Base-by-base conservation (phyloP, 352 stramenopile genomes). In the Elongisporangium undulatum region DNA sequence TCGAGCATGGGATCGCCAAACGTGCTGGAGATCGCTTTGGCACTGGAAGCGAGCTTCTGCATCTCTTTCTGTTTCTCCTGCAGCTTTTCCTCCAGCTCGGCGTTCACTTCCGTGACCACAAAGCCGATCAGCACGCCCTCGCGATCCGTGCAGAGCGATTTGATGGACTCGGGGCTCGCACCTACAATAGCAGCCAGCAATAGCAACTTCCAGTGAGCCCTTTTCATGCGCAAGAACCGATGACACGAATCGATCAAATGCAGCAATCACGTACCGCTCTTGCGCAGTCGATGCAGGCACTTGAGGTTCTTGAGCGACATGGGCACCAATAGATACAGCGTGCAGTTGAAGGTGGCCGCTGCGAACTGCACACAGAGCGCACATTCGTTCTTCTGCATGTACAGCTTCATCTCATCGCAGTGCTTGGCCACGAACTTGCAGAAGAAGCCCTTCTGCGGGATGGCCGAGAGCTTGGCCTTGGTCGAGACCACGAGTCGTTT, bases 401-500 rank as follows among this genome's bases (percentile, higher is more conserved):
- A 95, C 16, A 87, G 72, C 51, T 93, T 91, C 69, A 95, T 86
- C 50, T 95, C 84, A 51, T 90, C 80, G 57, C 77, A 75, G 65
- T 92, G 82, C 62, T 94, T 94, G 41, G 82, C 82, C 34, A 90
- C 82, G 67, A 95, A 95, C 71, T 95, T 95, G 69, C 85, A 95
- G 66, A 95, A 95, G 61, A 95, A 92, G 7, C 85, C 85, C 55
- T 90, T 92, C 34, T 80, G 84, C n/a, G 85, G 85, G 58, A 95
- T 89, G 24, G 85, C 84, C 4, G 76, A 62, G 49, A 92, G 69
- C 63, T 93, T 95, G 53, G 79, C 83, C 59, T 88, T 88, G 9
- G 82, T 95, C 26, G 72, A 69, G n/a, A 95, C 74, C 6, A 69
- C 78, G 49, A 95, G 72, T 23, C 85, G 85, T n/a, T 69, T 75